Evolutionary conservation across 192 early-diverging fungal species (phyloP).

Genomic region (Hyaloraphidium curvatum): DNA sequence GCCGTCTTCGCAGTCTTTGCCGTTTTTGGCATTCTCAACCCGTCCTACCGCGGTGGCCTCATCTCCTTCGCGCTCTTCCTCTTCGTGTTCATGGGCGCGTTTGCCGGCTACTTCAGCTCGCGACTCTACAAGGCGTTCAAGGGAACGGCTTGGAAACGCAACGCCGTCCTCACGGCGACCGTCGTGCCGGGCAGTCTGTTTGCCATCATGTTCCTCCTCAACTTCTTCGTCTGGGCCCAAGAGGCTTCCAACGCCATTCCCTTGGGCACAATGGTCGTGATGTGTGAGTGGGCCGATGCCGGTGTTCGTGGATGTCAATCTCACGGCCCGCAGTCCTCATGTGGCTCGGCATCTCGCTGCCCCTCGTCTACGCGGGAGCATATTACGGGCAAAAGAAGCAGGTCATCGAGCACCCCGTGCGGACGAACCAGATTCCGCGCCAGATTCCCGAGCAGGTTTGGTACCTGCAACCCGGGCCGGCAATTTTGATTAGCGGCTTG

Average conservation of each 20-base stretch:
- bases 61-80: slow-evolving; percentile 30
- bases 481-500: slow-evolving; percentile 54
- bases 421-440: slow-evolving; percentile 79
- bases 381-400: slow-evolving; percentile 62
- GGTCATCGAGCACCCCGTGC: slow-evolving; percentile 65
- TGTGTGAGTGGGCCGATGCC: too few species aligned
- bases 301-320: too few species aligned
- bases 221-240: slow-evolving; percentile 66
- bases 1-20: slow-evolving; percentile 22
- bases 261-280: slow-evolving; percentile 59
- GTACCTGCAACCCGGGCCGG: slow-evolving; percentile 36
- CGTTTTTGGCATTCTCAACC: slow-evolving; percentile 34
- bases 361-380: slow-evolving; percentile 59
- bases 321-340: too few species aligned
- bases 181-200: slow-evolving; percentile 20
- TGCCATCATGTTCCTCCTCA: slow-evolving; percentile 43
- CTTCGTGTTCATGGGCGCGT: slow-evolving; percentile 25
- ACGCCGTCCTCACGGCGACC: neutral
- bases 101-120: slow-evolving; percentile 1
- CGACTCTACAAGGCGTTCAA: slow-evolving; percentile 2
- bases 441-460: slow-evolving; percentile 52
- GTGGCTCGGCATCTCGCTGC: slow-evolving; percentile 63
- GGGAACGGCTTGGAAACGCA: slow-evolving; percentile 1
- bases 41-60: slow-evolving; percentile 43
- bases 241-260: slow-evolving; percentile 81